These are phyloP conservation scores for Paecilomyces sp. DNA, from an alignment of 2,329 filamentous ascomycete species.

Conservation along the genomic window DNA sequence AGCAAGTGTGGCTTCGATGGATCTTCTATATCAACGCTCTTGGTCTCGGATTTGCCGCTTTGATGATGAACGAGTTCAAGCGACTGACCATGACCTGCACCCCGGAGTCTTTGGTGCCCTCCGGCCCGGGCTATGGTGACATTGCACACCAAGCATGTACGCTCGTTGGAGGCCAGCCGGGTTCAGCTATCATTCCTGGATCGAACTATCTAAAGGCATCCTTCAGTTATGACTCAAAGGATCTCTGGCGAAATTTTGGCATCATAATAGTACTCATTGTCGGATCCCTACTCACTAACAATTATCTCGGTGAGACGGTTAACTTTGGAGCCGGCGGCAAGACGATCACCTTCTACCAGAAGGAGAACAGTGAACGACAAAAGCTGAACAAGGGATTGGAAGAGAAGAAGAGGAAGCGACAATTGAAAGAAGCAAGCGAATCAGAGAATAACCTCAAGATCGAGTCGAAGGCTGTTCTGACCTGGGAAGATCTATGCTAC, in stretches of 20 bases:
- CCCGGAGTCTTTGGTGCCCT: slow-evolving; percentile 50
- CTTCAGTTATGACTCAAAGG: slow-evolving; percentile 49
- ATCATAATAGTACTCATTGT: slow-evolving; percentile 71
- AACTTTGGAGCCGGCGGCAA: slow-evolving; percentile 62
- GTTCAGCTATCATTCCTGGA: slow-evolving; percentile 47
- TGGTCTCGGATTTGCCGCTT: slow-evolving; percentile 61
- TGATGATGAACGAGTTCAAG: slow-evolving; percentile 67
- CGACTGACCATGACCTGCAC: slow-evolving; percentile 48
- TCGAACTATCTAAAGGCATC: slow-evolving; percentile 49
- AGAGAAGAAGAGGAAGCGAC: slow-evolving; percentile 22
- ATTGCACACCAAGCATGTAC: slow-evolving; percentile 52
- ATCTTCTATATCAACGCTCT: slow-evolving; percentile 60
- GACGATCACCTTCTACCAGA: slow-evolving; percentile 9
- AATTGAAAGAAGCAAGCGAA: slow-evolving; percentile 15
- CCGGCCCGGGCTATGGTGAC: slow-evolving; percentile 38
- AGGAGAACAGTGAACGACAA: slow-evolving; percentile 31
- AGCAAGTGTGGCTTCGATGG: slow-evolving; percentile 60
- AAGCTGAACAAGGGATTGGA: slow-evolving; percentile 29
- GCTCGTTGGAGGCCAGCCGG: slow-evolving; percentile 50
- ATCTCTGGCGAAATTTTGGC: slow-evolving; percentile 68
- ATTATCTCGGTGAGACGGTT: slow-evolving; percentile 30
- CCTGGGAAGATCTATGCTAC: slow-evolving; percentile 82
- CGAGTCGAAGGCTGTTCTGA: slow-evolving; percentile 62
- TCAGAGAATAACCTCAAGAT: slow-evolving; percentile 53
- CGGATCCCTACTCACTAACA: slow-evolving; percentile 55